These are phyloP conservation scores for Eleusine indica DNA, from an alignment of 176 grass and related monocot species.

Conservation along the genomic window DNA sequence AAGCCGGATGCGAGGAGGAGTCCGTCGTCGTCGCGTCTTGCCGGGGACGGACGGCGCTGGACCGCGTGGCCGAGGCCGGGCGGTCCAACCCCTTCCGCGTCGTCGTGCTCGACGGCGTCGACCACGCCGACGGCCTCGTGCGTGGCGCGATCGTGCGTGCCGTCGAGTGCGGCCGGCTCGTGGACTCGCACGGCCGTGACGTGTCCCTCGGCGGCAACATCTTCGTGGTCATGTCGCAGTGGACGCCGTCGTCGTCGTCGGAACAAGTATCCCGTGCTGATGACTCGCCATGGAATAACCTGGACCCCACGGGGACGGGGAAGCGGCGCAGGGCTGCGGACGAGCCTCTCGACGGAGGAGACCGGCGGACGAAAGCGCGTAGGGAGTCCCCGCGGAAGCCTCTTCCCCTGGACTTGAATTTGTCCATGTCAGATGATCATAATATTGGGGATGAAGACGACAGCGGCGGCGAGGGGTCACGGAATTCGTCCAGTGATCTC, in stretches of 20 bases:
- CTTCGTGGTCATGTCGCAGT: slow-evolving; percentile 56
- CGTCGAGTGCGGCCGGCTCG: slow-evolving; percentile 59
- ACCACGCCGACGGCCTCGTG: slow-evolving; percentile 54
- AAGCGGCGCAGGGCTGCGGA: slow-evolving; percentile 46
- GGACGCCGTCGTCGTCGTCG: slow-evolving; percentile 23
- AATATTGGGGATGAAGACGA: slow-evolving; percentile 35
- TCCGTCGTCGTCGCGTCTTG: neutral
- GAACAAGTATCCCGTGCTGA: neutral
- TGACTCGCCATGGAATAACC: slow-evolving; percentile 38
- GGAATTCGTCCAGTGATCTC: slow-evolving; percentile 75
- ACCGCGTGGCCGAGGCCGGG: slow-evolving; percentile 58
- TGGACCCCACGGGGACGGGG: slow-evolving; percentile 27
- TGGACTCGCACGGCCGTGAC: slow-evolving; percentile 66
- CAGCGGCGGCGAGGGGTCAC: slow-evolving; percentile 54
- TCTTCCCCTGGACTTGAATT: slow-evolving; percentile 73
- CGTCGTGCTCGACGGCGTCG: slow-evolving; percentile 74
- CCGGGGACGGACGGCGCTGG: slow-evolving; percentile 56
- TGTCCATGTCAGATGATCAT: slow-evolving; percentile 49
- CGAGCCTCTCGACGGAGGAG: neutral
- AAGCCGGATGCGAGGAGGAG: slow-evolving; percentile 30
- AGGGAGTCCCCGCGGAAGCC: neutral
- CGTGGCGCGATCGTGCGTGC: slow-evolving; percentile 47
- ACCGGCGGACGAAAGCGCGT: slow-evolving; percentile 40
- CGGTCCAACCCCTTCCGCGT: slow-evolving; percentile 60
- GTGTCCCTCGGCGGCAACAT: slow-evolving; percentile 58